These are phyloP conservation scores for Mychonastes homosphaera DNA, from an alignment of 139 green algal genomes.

Conservation along the genomic window DNA sequence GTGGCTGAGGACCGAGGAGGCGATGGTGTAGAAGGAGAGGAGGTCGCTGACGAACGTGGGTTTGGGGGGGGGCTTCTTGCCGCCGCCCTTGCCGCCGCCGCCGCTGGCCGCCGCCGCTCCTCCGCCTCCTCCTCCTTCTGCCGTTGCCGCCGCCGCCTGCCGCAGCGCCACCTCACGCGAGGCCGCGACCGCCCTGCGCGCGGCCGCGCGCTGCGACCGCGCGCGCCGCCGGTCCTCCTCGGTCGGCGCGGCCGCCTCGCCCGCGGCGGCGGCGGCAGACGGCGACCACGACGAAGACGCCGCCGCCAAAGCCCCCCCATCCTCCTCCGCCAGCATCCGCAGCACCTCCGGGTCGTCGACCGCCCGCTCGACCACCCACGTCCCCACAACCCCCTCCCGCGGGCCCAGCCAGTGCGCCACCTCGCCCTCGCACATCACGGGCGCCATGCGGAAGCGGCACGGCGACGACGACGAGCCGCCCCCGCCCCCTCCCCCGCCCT, in stretches of 20 bases:
- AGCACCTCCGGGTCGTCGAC: not conserved
- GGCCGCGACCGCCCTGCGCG: no score
- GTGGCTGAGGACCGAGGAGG: constrained; percentile 78
- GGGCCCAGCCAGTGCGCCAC: constrained; percentile 83
- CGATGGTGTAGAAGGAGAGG: constrained; percentile 91
- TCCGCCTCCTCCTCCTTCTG: not conserved
- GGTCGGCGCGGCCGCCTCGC: no score
- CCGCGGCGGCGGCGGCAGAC: no score
- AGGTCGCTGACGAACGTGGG: no score
- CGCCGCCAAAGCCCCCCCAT: no score
- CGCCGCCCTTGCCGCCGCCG: constrained; percentile 4
- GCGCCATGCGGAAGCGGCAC: constrained; percentile 43
- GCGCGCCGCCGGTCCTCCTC: no score
- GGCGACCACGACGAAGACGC: no score
- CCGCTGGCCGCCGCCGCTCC: not conserved
- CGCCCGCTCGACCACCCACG: no score
- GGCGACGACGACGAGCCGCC: not conserved
- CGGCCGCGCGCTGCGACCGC: no score
- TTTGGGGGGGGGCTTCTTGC: constrained; percentile 3
- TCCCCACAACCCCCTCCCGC: no score
- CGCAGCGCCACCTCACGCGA: no score
- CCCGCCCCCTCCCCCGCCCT: not conserved
- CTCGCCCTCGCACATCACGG: constrained; percentile 68
- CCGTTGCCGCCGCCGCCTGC: constrained; percentile 1
- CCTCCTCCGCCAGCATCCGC: no score